phyloP scores from a whole-genome alignment of 805 yeast genomes.

The Candida namnaoensis region DNA sequence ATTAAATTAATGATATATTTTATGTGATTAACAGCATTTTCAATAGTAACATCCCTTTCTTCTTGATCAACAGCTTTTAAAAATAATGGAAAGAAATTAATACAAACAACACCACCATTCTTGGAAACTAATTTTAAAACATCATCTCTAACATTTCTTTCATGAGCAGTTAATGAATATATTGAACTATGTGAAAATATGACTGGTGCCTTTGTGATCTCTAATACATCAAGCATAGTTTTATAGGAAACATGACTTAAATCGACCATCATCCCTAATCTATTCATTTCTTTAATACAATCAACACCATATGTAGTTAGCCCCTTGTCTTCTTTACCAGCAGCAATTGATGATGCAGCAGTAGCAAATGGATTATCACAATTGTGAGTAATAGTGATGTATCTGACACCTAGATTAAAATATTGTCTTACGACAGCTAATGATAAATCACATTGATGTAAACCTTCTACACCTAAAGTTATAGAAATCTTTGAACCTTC shows the following conservation, averaged over 20 bases:
- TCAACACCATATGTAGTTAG: conserved; percentile 30
- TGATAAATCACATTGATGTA: conserved; percentile 43
- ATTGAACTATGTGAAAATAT: conserved; percentile 42
- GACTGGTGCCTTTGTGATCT: conserved; percentile 34
- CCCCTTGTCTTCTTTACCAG: conserved; percentile 36
- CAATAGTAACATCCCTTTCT: conserved; percentile 25
- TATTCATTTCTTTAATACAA: conserved; percentile 39
- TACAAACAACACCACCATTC: conserved; percentile 38
- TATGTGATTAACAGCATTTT: conserved; percentile 39
- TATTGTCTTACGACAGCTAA: conserved; percentile 40
- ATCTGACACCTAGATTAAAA: conserved; percentile 42
- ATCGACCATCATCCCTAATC: conserved; percentile 46
- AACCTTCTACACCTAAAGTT: conserved; percentile 45
- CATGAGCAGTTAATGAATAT: conserved; percentile 26
- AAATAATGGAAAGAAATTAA: conserved; percentile 37
- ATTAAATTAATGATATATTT: conserved; percentile 30
- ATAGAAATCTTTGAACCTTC: conserved; percentile 28
- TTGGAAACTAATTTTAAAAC: conserved; percentile 28
- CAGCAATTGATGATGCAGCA: conserved; percentile 39
- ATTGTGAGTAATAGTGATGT: conserved; percentile 45
- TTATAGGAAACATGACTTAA: conserved; percentile 38
- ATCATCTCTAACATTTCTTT: conserved; percentile 40
- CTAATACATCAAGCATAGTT: conserved; percentile 37
- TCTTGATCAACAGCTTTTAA: conserved; percentile 12
- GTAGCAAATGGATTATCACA: conserved; percentile 53